Percentiles rank a stretch among this genome's conserved stretches.
Evolutionary conservation across 768 basidiomycete species (phyloP).

Genomic region (Chalciporus pseudorubinellus): DNA sequence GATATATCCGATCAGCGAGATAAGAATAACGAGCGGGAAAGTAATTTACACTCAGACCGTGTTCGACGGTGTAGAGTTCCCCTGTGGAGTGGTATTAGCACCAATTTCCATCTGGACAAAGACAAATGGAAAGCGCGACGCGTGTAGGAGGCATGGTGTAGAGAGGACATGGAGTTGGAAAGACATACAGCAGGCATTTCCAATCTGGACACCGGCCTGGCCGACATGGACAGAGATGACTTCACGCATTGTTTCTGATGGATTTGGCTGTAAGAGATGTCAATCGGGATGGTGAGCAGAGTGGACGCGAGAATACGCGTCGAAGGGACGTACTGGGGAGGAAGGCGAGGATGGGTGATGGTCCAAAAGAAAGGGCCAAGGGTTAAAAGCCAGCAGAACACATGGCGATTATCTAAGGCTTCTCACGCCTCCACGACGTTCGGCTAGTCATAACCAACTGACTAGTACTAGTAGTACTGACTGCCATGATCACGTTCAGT

Average conservation of each 20-base stretch:
- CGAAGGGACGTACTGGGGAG: constrained; percentile 26
- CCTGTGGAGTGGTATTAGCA: constrained; percentile 47
- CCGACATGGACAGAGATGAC: constrained; percentile 99
- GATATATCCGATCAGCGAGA: constrained; percentile 18
- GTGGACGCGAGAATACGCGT: constrained; percentile 31
- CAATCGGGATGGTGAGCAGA: constrained; percentile 1
- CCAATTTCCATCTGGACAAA: not conserved
- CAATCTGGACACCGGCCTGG: constrained; percentile 97
- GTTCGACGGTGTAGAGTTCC: constrained; percentile 99
- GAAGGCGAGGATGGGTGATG: constrained; percentile 29
- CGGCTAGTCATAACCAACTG: constrained; percentile 2
- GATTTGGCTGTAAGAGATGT: constrained; percentile 7
- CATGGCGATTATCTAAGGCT: constrained; percentile 33
- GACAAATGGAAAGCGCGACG: constrained; percentile 8
- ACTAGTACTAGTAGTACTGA: too few relatives aligned
- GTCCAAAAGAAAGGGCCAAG: constrained; percentile 34
- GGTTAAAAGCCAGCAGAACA: constrained; percentile 41
- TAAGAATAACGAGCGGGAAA: constrained; percentile 1
- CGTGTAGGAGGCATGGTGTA: constrained; percentile 7
- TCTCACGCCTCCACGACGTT: constrained; percentile 24
- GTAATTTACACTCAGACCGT: constrained; percentile 81
- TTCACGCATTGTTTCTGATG: constrained; percentile 69
- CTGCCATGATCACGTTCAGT: constrained; percentile 87
- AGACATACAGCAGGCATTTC: constrained; percentile 96
- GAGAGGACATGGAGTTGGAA: not conserved